phyloP scores from a whole-genome alignment of 345 rosid genomes.

The Nasturtium officinale region DNA sequence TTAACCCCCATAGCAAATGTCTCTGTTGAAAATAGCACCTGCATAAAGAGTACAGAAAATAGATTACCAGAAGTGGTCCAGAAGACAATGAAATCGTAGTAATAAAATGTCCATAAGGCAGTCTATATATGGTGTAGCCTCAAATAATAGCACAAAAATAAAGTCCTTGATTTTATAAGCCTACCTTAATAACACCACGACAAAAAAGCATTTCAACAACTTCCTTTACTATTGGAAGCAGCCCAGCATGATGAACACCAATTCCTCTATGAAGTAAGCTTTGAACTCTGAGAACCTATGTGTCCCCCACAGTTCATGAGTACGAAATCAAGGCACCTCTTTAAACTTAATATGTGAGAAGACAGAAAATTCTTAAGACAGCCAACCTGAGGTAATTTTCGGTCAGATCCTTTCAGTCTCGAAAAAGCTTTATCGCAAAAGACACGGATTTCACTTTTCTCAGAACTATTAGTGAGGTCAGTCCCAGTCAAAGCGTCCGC shows the following conservation, averaged over 20 bases:
- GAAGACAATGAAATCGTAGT: background rate
- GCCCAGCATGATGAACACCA: conserved; percentile 98
- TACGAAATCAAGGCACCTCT: conserved; percentile 30
- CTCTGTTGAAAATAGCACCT: conserved; percentile 97
- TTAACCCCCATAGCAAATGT: conserved; percentile 99
- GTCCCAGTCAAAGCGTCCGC: conserved; percentile 71
- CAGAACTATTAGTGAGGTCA: conserved; percentile 81
- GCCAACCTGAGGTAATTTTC: conserved; percentile 91
- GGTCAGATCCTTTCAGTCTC: conserved; percentile 92
- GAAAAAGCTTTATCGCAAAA: conserved; percentile 97
- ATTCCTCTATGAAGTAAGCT: conserved; percentile 86
- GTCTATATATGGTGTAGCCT: background rate
- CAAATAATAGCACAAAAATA: background rate
- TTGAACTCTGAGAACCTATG: conserved; percentile 88
- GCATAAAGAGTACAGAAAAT: conserved; percentile 38
- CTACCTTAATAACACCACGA: conserved; percentile 95
- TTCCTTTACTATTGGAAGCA: conserved; percentile 99
- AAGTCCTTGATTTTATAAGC: background rate
- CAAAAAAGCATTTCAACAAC: conserved; percentile 99
- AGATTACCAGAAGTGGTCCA: background rate
- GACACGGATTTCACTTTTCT: conserved; percentile 84
- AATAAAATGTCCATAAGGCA: background rate
- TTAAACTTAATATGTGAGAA: conserved; percentile 23
- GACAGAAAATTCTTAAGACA: conserved; percentile 25
- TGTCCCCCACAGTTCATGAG: conserved; percentile 33